These are phyloP conservation scores for Pterula multifida DNA, from an alignment of 1,284 basidiomycete species.

Conservation along the genomic window DNA sequence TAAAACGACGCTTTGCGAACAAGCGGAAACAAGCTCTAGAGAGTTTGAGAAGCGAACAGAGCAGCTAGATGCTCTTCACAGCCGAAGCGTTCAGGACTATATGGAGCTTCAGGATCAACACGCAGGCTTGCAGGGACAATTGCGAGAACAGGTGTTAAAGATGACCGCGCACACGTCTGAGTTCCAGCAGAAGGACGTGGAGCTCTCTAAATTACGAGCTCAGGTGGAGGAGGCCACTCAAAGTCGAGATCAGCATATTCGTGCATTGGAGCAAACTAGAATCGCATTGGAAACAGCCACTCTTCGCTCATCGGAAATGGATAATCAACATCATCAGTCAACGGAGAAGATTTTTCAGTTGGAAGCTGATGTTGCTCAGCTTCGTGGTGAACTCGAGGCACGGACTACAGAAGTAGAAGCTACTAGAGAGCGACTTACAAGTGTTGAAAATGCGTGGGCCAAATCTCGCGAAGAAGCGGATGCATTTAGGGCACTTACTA, in stretches of 20 bases:
- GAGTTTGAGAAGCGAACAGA: slow-evolving; percentile 79
- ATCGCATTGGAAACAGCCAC: slow-evolving; percentile 68
- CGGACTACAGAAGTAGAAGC: slow-evolving; percentile 62
- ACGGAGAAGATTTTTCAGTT: slow-evolving; percentile 56
- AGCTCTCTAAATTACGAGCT: slow-evolving; percentile 51
- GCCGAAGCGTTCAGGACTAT: slow-evolving; percentile 57
- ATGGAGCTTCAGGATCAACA: slow-evolving; percentile 63
- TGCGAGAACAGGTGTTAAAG: slow-evolving; percentile 74
- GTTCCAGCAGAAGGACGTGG: slow-evolving; percentile 71
- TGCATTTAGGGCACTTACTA: slow-evolving; percentile 72
- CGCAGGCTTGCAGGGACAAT: slow-evolving; percentile 47
- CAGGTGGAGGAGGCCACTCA: slow-evolving; percentile 63
- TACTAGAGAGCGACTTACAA: slow-evolving; percentile 49
- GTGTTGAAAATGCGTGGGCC: slow-evolving; percentile 79
- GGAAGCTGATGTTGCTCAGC: slow-evolving; percentile 66
- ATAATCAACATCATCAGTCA: slow-evolving; percentile 60
- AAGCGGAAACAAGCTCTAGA: slow-evolving; percentile 72
- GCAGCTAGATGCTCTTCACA: slow-evolving; percentile 70
- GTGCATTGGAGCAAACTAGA: slow-evolving; percentile 79
- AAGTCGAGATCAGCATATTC: slow-evolving; percentile 74
- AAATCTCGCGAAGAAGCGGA: slow-evolving; percentile 87
- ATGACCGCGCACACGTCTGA: slow-evolving; percentile 68
- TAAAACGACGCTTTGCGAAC: slow-evolving; percentile 67
- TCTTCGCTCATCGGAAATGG: slow-evolving; percentile 72
- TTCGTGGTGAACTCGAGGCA: slow-evolving; percentile 69